Base-by-base conservation (phyloP, 179 eudicot species). In the Camellia oleifera region DNA sequence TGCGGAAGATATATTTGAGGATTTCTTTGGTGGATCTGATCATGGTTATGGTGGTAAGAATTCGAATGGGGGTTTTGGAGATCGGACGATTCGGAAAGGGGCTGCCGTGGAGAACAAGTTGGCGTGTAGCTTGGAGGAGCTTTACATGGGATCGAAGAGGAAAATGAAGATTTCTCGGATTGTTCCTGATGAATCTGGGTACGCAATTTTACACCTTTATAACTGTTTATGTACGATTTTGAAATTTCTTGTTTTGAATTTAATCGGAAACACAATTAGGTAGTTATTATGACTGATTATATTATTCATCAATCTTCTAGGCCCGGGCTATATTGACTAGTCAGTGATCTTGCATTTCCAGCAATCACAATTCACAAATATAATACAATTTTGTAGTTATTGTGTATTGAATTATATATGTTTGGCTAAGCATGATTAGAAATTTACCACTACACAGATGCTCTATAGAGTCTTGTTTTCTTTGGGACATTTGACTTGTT, bases 161-260 rank as follows among this genome's bases (percentile, higher is more conserved):
- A 93, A 92, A 86, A 92, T 93, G 98, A 87, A 81, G 90, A 91
- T 94, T 83, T 88, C 94, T 0, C 76, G 98, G 72, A 87, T 88
- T 83, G 94, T 89, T 46, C 86, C 87, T 54, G 93, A 95, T 94
- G 77, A 80, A 6, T 87, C 81, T 60, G 98, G 98, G 99, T 94
- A 78, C 10, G 83, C 81, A 66, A 20, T 63, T 87, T 1, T 26
- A 0, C 12, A 23, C 17, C 44, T 77, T 42, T 75, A 57, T 75
- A n/a, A 50, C 13, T 64, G 40, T 46, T 14, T 44, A 14, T 44
- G 52, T 18, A 42, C 18, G 11, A 7, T 14, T 56, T 66, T 74
- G 12, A 60, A 58, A 1, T 69, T 67, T 32, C n/a, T 40, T 3
- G 48, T 7, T 32, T 42, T 67, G 4, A 44, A 10, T 1, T 32